Evolutionary conservation across 768 basidiomycete species (phyloP).

Genomic region (Boletus huronensis): DNA sequence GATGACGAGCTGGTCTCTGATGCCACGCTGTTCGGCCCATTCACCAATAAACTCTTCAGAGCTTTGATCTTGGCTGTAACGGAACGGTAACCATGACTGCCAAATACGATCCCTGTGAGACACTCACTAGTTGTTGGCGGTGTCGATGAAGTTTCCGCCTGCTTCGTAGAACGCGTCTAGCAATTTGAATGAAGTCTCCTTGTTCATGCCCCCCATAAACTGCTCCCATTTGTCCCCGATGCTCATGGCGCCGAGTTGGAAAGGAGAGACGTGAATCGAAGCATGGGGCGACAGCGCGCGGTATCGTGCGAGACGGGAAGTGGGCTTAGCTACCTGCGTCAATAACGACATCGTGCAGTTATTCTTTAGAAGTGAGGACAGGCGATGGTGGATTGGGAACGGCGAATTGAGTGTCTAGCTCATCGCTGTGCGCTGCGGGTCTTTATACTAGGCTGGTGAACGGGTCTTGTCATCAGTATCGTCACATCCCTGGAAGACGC

Average conservation of each 20-base stretch:
- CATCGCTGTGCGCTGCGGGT: not conserved
- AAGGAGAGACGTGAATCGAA: conserved; percentile 47
- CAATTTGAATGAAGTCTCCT: conserved; percentile 41
- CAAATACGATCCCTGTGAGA: not conserved
- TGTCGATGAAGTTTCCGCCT: conserved; percentile 50
- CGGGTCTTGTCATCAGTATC: not conserved
- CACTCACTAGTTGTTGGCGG: conserved; percentile 43
- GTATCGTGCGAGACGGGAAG: conserved; percentile 36
- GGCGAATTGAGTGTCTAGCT: not conserved
- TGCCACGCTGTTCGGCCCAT: conserved; percentile 41
- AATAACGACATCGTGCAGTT: not conserved
- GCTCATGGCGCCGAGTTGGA: conserved; percentile 47
- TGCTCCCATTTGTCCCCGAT: conserved; percentile 42
- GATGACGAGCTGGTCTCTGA: conserved; percentile 44
- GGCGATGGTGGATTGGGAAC: not conserved
- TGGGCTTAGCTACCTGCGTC: conserved; percentile 23
- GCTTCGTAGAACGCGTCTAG: conserved; percentile 44
- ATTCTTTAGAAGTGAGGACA: not conserved
- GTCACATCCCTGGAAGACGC: not conserved
- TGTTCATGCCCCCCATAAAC: conserved; percentile 41
- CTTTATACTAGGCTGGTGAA: not conserved
- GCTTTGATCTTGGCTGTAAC: conserved; percentile 36
- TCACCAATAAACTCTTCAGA: conserved; percentile 46
- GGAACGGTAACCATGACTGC: not conserved
- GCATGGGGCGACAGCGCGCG: conserved; percentile 40